phyloP scores from a whole-genome alignment of 495 filamentous ascomycete genomes.

The Penicillium odoratum region DNA sequence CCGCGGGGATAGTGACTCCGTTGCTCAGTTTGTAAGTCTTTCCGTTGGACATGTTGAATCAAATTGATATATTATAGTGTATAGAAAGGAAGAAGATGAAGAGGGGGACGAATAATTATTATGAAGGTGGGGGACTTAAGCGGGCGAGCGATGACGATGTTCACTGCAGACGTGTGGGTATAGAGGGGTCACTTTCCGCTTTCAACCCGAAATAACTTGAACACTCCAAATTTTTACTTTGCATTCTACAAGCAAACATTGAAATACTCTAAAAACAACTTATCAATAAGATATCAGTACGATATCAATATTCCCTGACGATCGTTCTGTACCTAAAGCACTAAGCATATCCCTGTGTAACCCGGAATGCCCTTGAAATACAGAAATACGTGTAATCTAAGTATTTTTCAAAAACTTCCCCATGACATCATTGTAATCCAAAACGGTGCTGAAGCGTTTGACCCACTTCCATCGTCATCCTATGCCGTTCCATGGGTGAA shows the following conservation, averaged over 20 bases:
- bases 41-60: slow-evolving; percentile 41
- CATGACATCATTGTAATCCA: slow-evolving; percentile 36
- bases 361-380: background rate
- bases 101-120: slow-evolving; percentile 12
- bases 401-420: slow-evolving; percentile 22
- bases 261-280: too few species aligned
- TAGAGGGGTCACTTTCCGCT: slow-evolving; percentile 4
- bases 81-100: slow-evolving; percentile 9
- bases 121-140: slow-evolving; percentile 15
- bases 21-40: slow-evolving; percentile 75
- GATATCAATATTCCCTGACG: background rate
- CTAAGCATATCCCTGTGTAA: background rate
- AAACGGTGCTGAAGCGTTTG: slow-evolving; percentile 24
- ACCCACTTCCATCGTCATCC: slow-evolving; percentile 42
- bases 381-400: slow-evolving; percentile 6
- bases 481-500: slow-evolving; percentile 35
- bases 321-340: background rate
- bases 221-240: too few species aligned
- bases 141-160: slow-evolving; percentile 26
- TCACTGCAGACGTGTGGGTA: slow-evolving; percentile 10
- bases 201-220: background rate
- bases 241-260: too few species aligned
- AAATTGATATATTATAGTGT: slow-evolving; percentile 15
- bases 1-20: slow-evolving; percentile 71
- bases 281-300: background rate